These are phyloP conservation scores for Suillus luteus DNA, from an alignment of 768 basidiomycete species.

Conservation along the genomic window DNA sequence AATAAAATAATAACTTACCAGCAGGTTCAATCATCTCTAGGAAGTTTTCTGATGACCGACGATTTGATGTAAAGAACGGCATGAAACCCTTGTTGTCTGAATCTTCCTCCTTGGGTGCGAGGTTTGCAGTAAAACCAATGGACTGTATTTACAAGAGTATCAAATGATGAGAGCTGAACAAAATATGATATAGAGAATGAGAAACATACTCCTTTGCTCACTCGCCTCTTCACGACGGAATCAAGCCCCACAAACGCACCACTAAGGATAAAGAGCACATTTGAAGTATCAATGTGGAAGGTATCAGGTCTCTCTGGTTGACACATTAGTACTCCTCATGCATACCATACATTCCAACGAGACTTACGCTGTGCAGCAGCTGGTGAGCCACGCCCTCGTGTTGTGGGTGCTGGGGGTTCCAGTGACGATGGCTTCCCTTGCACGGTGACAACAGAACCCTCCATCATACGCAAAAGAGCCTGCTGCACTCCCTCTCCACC, in stretches of 20 bases:
- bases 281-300: slow-evolving; percentile 82
- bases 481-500: slow-evolving; percentile 97
- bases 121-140: slow-evolving; percentile 78
- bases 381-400: slow-evolving; percentile 44
- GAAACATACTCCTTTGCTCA: slow-evolving; percentile 78
- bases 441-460: slow-evolving; percentile 84
- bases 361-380: slow-evolving; percentile 23
- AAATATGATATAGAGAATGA: not conserved
- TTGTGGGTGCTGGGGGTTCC: slow-evolving; percentile 51
- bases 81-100: slow-evolving; percentile 38
- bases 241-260: slow-evolving; percentile 96
- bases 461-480: slow-evolving; percentile 89
- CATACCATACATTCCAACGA: slow-evolving; percentile 33
- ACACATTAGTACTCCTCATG: not conserved
- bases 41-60: slow-evolving; percentile 50
- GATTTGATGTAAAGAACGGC: slow-evolving; percentile 81
- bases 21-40: slow-evolving; percentile 73
- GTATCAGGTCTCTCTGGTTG: slow-evolving; percentile 59
- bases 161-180: slow-evolving; percentile 6
- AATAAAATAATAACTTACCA: slow-evolving; percentile 42
- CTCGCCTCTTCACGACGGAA: slow-evolving; percentile 71
- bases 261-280: slow-evolving; percentile 92
- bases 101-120: slow-evolving; percentile 44
- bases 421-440: slow-evolving; percentile 64
- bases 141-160: slow-evolving; percentile 50